phyloP scores from a whole-genome alignment of 2,329 filamentous ascomycete species.

The Alternaria solani region DNA sequence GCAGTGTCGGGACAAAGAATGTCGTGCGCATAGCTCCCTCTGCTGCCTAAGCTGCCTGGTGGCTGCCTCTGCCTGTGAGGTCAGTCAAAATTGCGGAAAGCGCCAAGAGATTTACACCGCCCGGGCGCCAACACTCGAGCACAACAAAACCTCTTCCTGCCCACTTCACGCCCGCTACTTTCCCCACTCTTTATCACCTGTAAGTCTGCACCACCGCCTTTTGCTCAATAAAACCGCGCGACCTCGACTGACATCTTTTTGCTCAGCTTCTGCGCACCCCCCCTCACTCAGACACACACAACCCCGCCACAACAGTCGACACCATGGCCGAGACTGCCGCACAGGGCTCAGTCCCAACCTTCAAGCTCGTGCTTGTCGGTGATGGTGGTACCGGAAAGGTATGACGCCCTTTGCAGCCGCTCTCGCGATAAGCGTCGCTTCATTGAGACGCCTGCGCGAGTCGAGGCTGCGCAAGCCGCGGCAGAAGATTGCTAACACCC shows the following conservation, averaged over 20 bases:
- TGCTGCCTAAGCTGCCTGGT: slow-evolving; percentile 5
- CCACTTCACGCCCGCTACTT: slow-evolving; percentile 37
- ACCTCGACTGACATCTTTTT: slow-evolving; percentile 27
- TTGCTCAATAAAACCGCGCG: slow-evolving; percentile 17
- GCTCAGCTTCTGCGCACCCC: slow-evolving; percentile 38
- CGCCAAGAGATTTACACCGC: slow-evolving; percentile 37
- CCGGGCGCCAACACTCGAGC: slow-evolving; percentile 39
- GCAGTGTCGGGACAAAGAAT: slow-evolving; percentile 16
- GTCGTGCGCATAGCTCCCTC: slow-evolving; percentile 17
- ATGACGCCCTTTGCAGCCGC: slow-evolving; percentile 48
- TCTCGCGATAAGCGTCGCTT: neutral
- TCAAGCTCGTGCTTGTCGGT: slow-evolving; percentile 99
- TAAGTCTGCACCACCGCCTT: slow-evolving; percentile 29
- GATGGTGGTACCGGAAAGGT: slow-evolving; percentile 99
- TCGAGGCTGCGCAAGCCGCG: neutral
- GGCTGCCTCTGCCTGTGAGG: slow-evolving; percentile 35
- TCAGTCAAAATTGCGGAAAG: slow-evolving; percentile 25
- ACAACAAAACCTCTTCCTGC: slow-evolving; percentile 49
- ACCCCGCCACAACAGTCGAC: slow-evolving; percentile 46
- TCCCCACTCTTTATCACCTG: slow-evolving; percentile 40
- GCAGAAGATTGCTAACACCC: slow-evolving; percentile 32
- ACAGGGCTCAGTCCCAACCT: slow-evolving; percentile 70
- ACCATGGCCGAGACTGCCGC: slow-evolving; percentile 66
- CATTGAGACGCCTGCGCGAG: slow-evolving; percentile 2
- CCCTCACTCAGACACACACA: slow-evolving; percentile 23